Percentiles rank a stretch among this genome's conserved stretches.
Conservation (phyloP, 2,329 filamentous ascomycete species). For the Exophiala viscosa region DNA sequence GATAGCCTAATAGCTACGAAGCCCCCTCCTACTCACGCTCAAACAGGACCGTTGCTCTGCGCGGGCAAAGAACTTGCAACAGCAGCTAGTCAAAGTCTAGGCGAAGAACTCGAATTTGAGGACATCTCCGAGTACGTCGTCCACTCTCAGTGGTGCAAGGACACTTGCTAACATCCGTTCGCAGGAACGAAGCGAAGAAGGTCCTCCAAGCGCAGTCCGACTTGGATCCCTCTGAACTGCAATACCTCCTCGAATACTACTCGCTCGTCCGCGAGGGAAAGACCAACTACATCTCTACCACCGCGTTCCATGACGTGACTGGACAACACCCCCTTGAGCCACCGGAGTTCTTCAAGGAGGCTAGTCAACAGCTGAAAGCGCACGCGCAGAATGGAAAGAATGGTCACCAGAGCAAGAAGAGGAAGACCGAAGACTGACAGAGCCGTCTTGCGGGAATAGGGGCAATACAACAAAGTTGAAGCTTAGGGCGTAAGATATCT, state of each 20-base stretch:
- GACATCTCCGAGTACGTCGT: conserved; percentile 44
- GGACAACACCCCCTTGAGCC: conserved; percentile 46
- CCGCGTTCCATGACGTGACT: conserved; percentile 50
- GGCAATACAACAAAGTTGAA: too few species aligned
- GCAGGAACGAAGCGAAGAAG: conserved; percentile 33
- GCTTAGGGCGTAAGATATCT: too few species aligned
- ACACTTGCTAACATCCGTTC: neutral
- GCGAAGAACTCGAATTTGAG: conserved; percentile 44
- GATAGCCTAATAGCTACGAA: neutral
- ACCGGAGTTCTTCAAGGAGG: conserved; percentile 49
- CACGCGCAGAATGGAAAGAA: conserved; percentile 31
- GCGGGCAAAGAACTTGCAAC: conserved; percentile 47
- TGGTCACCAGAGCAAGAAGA: conserved; percentile 33
- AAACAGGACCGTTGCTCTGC: conserved; percentile 45
- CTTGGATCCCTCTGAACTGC: conserved; percentile 37
- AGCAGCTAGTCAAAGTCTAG: conserved; percentile 45
- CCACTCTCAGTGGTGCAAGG: neutral
- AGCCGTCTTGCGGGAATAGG: neutral
- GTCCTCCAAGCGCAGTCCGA: conserved; percentile 39
- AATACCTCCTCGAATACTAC: conserved; percentile 52
- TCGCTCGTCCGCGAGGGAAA: conserved; percentile 52
- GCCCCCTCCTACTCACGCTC: neutral
- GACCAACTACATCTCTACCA: conserved; percentile 53
- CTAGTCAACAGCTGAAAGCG: conserved; percentile 29
- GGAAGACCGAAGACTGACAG: conserved; percentile 22